Base-by-base conservation (phyloP, 306 rosid genomes). In the Echinosophora koreensis region DNA sequence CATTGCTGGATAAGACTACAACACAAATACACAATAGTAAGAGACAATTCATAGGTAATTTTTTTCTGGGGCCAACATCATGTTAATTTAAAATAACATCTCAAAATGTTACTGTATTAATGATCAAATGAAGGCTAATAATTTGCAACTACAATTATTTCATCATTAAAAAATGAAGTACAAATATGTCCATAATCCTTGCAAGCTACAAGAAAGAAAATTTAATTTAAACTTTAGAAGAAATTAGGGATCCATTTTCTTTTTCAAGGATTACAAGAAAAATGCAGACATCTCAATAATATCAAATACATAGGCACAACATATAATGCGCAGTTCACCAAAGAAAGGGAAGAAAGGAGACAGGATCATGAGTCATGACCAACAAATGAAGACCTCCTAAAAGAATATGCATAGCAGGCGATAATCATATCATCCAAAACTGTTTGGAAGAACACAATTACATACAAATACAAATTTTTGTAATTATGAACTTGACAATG, bases 401-500 rank as follows among this genome's bases (percentile, higher is more conserved):
- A 91, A 80, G 84, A 86, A 81, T 81, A 77, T 81, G 84, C 85
- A 76, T 76, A 37, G 55, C 81, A 86, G 60, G 87, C 83, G 65
- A 80, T 74, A 83, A 83, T 74, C 72, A 83, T 76, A 83, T 74
- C 72, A 83, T 56, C 79, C 77, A 84, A 77, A 77, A 81, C 82
- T 79, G 84, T 52, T 67, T 34, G 44, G 52, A 38, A 68, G 44
- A 73, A 64, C 9, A 73, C 2, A 65, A 41, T 77, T 77, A 87
- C 84, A 85, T 85, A 85, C 87, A 85, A 34, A 85, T 85, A 85
- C 87, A 85, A 27, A 61, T 69, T 35, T 76, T 44, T 57, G 60
- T 54, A 50, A 61, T 27, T 6, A 65, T 39, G 49, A 78, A 78
- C 79, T 58, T 34, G 30, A 62, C 71, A 55, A 61, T 32, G 71